phyloP scores from a whole-genome alignment of 208 protist species.

The Leptomonas pyrrhocoris region DNA sequence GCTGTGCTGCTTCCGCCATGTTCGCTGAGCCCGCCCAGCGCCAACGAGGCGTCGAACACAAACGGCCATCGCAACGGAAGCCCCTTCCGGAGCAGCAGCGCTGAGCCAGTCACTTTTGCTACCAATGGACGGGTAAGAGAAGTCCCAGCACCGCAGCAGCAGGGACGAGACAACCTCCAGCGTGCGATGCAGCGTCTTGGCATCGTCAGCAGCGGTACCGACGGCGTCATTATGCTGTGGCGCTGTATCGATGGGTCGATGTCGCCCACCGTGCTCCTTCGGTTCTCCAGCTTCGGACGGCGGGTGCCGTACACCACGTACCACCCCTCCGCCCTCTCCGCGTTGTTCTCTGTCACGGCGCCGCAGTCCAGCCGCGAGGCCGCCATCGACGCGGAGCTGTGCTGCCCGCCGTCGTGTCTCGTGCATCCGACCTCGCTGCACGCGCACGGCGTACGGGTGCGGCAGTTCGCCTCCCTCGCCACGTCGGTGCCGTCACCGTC shows the following conservation, averaged over 20 bases:
- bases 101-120: not conserved
- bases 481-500: not conserved
- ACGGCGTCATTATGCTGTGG: conserved; percentile 71
- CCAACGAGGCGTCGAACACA: not conserved
- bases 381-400: conserved; percentile 28
- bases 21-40: not conserved
- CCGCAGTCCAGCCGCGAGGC: conserved; percentile 16
- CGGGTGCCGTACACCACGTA: conserved; percentile 36
- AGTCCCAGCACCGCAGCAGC: not conserved
- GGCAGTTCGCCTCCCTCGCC: conserved; percentile 22
- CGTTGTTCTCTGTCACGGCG: conserved; percentile 17
- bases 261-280: conserved; percentile 33
- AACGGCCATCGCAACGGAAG: not conserved
- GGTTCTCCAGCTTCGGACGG: conserved; percentile 27
- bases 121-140: not conserved
- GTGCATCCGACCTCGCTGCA: conserved; percentile 31
- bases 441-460: conserved; percentile 25
- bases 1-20: conserved; percentile 44
- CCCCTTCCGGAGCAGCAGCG: not conserved
- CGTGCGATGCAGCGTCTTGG: conserved; percentile 50
- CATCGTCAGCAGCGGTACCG: conserved; percentile 62
- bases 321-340: conserved; percentile 32
- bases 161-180: conserved; percentile 15
- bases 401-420: conserved; percentile 30
- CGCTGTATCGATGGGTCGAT: conserved; percentile 31